A percentile compares a stretch with the other conserved stretches of the same genome.
Evolutionary conservation across 352 stramenopile genomes (phyloP).

Genomic region (Phytophthora syringae): DNA sequence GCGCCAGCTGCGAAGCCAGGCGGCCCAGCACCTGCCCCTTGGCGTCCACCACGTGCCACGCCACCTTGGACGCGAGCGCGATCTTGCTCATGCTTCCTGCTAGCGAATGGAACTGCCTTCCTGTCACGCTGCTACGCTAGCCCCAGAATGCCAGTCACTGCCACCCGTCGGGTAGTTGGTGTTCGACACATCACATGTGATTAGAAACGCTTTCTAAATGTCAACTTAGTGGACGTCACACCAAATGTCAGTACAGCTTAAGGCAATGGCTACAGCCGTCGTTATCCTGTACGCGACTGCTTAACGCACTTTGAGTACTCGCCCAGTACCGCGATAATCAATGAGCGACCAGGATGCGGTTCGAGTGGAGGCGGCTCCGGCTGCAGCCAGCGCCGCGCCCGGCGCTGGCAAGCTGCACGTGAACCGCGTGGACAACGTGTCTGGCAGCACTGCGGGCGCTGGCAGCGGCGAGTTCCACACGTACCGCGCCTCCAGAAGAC

Average conservation of each 20-base stretch:
- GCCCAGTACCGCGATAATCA: too few relatives aligned
- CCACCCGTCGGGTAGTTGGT: not conserved
- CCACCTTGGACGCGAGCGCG: slow-evolving; percentile 78
- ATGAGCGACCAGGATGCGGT: too few relatives aligned
- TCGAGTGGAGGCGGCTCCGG: too few relatives aligned
- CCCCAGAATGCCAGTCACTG: slow-evolving; percentile 17
- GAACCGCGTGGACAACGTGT: slow-evolving; percentile 94
- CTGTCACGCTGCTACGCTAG: not conserved
- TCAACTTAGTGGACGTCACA: too few relatives aligned
- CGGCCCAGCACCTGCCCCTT: slow-evolving; percentile 96
- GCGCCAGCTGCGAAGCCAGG: slow-evolving; percentile 95
- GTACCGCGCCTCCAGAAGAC: slow-evolving; percentile 93
- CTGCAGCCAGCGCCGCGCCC: slow-evolving; percentile 11
- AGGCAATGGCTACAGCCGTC: too few relatives aligned
- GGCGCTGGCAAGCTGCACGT: slow-evolving; percentile 45
- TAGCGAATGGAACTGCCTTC: too few relatives aligned
- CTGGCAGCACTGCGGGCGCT: slow-evolving; percentile 93
- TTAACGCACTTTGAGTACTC: too few relatives aligned
- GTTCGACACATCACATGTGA: too few relatives aligned
- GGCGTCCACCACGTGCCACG: slow-evolving; percentile 97
- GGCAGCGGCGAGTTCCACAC: slow-evolving; percentile 97
- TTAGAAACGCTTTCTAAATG: slow-evolving; percentile 6
- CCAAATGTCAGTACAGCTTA: too few relatives aligned
- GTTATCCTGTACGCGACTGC: too few relatives aligned
- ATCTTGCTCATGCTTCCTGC: slow-evolving; percentile 79